These are phyloP conservation scores for Sordariomycetes sp. DNA, from an alignment of 2,329 filamentous ascomycete genomes.

Conservation along the genomic window DNA sequence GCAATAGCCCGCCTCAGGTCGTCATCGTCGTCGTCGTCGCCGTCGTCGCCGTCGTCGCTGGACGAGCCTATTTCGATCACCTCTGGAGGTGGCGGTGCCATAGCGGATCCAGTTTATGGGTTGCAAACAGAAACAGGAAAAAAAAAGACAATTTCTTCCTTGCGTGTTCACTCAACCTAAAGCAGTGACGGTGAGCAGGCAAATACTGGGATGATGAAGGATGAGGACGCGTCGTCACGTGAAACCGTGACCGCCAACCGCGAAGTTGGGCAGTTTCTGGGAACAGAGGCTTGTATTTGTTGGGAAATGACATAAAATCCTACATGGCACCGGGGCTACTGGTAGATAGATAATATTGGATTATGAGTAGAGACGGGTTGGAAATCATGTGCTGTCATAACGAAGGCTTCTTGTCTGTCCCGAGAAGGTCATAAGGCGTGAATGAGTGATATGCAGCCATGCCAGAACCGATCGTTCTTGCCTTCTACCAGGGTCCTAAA, in stretches of 20 bases:
- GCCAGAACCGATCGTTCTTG: background rate
- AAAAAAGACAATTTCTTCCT: background rate
- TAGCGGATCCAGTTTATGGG: background rate
- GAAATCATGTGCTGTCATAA: background rate
- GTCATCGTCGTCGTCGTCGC: slow-evolving; percentile 33
- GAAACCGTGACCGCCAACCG: background rate
- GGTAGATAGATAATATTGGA: background rate
- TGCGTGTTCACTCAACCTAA: background rate
- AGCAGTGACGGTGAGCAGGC: background rate
- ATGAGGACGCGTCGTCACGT: background rate
- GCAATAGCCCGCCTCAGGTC: slow-evolving; percentile 51
- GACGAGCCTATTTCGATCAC: slow-evolving; percentile 6
- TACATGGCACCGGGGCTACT: background rate
- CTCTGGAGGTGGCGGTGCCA: background rate
- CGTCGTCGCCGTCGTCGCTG: slow-evolving; percentile 31
- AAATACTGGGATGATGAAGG: background rate
- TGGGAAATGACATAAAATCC: background rate
- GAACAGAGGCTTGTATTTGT: background rate
- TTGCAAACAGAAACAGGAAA: background rate
- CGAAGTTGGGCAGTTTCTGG: background rate
- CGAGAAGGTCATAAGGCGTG: background rate
- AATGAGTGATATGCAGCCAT: background rate
- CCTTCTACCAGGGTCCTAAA: background rate
- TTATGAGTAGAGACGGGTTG: background rate
- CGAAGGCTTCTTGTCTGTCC: background rate